Evolutionary conservation across 148 eudicot species (phyloP).

Genomic region (Cornus kousa): DNA sequence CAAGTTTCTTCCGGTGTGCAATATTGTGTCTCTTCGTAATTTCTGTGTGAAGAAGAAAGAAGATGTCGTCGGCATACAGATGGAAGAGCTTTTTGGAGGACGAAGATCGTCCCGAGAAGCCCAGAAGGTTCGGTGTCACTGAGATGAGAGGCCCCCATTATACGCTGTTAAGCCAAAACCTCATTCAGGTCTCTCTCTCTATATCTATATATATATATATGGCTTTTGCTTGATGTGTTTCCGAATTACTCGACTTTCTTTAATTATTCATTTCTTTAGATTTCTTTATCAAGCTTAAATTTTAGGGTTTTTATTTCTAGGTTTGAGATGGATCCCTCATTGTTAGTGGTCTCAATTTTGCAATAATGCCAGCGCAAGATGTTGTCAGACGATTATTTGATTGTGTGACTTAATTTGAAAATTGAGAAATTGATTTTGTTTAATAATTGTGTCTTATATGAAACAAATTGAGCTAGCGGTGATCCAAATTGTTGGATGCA

Average conservation of each 20-base stretch:
- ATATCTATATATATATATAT: too few relatives aligned
- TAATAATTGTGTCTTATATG: too few relatives aligned
- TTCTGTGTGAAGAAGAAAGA: background rate
- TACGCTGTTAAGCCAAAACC: conserved; percentile 62
- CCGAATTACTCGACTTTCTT: background rate
- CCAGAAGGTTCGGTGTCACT: conserved; percentile 77
- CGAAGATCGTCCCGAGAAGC: conserved; percentile 95
- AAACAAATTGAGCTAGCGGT: background rate
- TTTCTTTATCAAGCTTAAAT: background rate
- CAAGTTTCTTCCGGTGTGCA: background rate
- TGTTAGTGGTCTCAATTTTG: too few relatives aligned
- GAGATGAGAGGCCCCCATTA: conserved; percentile 79
- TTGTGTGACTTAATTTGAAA: background rate
- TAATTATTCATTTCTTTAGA: background rate
- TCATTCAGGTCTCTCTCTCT: conserved; percentile 48
- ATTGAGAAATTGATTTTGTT: background rate
- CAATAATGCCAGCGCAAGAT: too few relatives aligned
- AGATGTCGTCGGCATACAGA: conserved; percentile 46
- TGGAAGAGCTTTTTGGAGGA: conserved; percentile 89
- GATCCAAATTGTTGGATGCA: background rate
- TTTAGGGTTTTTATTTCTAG: background rate
- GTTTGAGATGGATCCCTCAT: background rate
- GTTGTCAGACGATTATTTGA: background rate
- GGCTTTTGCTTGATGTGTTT: too few relatives aligned
- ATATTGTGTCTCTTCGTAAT: too few relatives aligned